These are phyloP conservation scores for Leishmania major DNA, from an alignment of 208 protist species.

Conservation along the genomic window DNA sequence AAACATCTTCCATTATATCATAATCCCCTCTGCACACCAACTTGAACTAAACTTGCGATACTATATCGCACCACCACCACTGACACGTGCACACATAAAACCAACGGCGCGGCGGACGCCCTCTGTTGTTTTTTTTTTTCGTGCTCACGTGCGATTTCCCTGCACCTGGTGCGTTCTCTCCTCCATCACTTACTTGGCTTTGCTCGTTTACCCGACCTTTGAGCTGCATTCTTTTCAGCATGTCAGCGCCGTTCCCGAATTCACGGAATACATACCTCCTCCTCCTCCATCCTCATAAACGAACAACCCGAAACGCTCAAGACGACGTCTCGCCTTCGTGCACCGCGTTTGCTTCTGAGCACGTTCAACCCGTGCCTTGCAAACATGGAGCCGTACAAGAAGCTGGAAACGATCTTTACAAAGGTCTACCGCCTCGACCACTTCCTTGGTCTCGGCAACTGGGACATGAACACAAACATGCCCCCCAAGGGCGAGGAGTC, in stretches of 20 bases:
- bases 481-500: conserved; percentile 62
- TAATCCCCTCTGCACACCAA: not conserved
- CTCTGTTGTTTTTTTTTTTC: not conserved
- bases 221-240: not conserved
- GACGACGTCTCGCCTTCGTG: conserved; percentile 1
- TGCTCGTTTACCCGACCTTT: not conserved
- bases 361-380: not conserved
- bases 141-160: not conserved
- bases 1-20: not conserved
- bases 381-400: conserved; percentile 69
- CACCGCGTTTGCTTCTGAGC: conserved; percentile 1
- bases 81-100: not conserved
- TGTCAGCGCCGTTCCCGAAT: not conserved
- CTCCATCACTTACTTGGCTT: not conserved
- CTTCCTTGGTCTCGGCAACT: conserved; percentile 50
- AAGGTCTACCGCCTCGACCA: conserved; percentile 63
- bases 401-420: conserved; percentile 64
- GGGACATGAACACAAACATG: conserved; percentile 86
- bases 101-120: not conserved
- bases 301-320: not conserved
- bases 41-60: not conserved
- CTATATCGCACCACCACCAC: not conserved
- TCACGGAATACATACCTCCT: not conserved
- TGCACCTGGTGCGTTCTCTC: not conserved
- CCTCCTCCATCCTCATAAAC: not conserved